phyloP scores from a whole-genome alignment of 225 moss, liverwort and hornwort species.

The Physcomitrellopsis africana region DNA sequence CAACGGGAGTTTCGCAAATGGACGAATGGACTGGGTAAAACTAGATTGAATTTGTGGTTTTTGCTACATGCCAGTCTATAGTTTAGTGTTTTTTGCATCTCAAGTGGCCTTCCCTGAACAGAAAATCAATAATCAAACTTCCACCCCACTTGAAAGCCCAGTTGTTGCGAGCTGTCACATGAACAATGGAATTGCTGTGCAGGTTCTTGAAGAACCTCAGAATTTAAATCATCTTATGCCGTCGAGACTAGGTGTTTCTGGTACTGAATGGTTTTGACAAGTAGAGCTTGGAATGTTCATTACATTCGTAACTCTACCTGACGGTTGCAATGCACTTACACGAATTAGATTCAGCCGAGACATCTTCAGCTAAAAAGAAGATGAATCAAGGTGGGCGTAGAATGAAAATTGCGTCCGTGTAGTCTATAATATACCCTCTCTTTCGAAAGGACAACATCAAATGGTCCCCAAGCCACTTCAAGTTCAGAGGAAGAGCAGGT shows the following conservation, averaged over 20 bases:
- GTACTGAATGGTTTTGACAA: conserved; percentile 68
- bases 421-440: conserved; percentile 61
- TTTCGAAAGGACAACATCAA: conserved; percentile 52
- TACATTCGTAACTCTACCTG: conserved; percentile 58
- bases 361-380: conserved; percentile 68
- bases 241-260: conserved; percentile 38
- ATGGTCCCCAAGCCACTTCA: conserved; percentile 50
- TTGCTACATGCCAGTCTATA: too few relatives aligned
- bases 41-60: too few relatives aligned
- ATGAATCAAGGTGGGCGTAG: conserved; percentile 67
- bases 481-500: conserved; percentile 65
- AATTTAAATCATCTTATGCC: conserved; percentile 35
- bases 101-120: too few relatives aligned
- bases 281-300: conserved; percentile 70
- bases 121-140: too few relatives aligned
- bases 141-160: too few relatives aligned
- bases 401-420: conserved; percentile 59
- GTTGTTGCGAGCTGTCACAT: conserved; percentile 52
- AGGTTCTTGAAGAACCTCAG: conserved; percentile 36
- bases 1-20: too few relatives aligned
- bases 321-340: conserved; percentile 60
- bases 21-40: too few relatives aligned
- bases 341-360: conserved; percentile 70
- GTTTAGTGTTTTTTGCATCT: too few relatives aligned
- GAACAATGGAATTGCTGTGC: conserved; percentile 50